Evolutionary conservation across 345 rosid species (phyloP).

Genomic region (Pseudoturritis turrita): DNA sequence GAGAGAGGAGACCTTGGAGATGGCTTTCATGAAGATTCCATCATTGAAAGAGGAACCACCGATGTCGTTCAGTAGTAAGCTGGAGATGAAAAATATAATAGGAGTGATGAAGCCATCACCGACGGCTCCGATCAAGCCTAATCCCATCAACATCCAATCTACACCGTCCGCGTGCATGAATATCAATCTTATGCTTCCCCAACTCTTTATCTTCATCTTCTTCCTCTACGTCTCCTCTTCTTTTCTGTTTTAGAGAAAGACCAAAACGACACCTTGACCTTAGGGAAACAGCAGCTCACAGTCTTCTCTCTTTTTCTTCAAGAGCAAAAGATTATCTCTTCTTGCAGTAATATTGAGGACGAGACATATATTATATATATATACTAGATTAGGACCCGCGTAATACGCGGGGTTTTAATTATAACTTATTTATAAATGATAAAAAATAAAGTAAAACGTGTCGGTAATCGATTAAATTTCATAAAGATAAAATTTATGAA

Average conservation of each 20-base stretch:
- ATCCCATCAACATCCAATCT: constrained; percentile 53
- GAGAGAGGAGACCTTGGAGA: constrained; percentile 42
- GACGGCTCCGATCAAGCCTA: constrained; percentile 60
- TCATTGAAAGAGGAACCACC: constrained; percentile 36
- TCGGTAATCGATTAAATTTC: too few relatives aligned
- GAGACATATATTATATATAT: not conserved
- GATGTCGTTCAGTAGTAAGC: constrained; percentile 54
- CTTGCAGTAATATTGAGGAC: not conserved
- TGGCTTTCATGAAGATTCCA: constrained; percentile 29
- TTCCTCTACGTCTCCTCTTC: constrained; percentile 9
- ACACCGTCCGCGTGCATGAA: constrained; percentile 62
- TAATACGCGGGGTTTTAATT: too few relatives aligned
- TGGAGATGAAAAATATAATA: constrained; percentile 31
- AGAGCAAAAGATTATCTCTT: not conserved
- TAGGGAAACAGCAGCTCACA: not conserved
- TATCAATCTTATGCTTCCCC: constrained; percentile 40
- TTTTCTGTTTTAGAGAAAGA: not conserved
- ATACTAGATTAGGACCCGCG: too few relatives aligned
- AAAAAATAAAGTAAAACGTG: too few relatives aligned
- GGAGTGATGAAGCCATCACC: constrained; percentile 75
- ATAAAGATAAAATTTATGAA: too few relatives aligned
- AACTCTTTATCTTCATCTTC: constrained; percentile 9
- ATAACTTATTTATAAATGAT: too few relatives aligned
- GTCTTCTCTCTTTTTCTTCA: not conserved
- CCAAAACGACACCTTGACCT: not conserved